Conservation (phyloP, 176 grass and related monocot genomes). For the Canna indica region DNA sequence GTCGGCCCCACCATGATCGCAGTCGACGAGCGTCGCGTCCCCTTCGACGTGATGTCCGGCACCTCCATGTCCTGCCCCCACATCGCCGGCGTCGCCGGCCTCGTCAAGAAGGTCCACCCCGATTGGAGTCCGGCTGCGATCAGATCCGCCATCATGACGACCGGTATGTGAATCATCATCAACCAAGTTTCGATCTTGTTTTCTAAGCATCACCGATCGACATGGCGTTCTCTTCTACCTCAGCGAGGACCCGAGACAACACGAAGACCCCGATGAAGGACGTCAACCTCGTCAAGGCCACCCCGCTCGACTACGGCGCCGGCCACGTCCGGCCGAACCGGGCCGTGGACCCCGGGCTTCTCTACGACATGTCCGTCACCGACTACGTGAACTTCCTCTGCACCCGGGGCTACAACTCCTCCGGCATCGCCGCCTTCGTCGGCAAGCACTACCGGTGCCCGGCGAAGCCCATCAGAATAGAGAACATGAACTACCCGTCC, state of each 20-base stretch:
- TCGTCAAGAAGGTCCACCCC: constrained; percentile 22
- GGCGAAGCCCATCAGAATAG: constrained; percentile 3
- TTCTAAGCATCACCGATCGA: no score
- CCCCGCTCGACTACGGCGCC: constrained; percentile 46
- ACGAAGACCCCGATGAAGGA: constrained; percentile 38
- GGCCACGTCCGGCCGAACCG: constrained; percentile 64
- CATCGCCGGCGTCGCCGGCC: constrained; percentile 22
- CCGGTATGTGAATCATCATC: constrained; percentile 11
- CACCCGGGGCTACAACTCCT: constrained; percentile 30
- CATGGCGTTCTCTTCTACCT: not conserved
- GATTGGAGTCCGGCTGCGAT: constrained; percentile 35
- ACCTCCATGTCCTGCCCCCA: constrained; percentile 41
- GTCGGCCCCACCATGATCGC: not conserved
- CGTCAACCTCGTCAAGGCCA: constrained; percentile 25
- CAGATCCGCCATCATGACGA: constrained; percentile 34
- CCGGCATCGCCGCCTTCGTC: constrained; percentile 11
- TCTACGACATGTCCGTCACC: constrained; percentile 39
- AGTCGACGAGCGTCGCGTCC: not conserved
- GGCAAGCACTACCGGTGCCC: constrained; percentile 39
- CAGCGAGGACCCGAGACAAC: constrained; percentile 62
- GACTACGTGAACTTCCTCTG: constrained; percentile 69
- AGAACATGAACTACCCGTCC: constrained; percentile 88
- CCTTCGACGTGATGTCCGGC: constrained; percentile 23
- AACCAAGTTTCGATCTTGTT: not conserved
- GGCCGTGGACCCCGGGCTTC: constrained; percentile 57